Evolutionary conservation across 192 early-diverging fungal species (phyloP).

Genomic region (Mortierella alpina): DNA sequence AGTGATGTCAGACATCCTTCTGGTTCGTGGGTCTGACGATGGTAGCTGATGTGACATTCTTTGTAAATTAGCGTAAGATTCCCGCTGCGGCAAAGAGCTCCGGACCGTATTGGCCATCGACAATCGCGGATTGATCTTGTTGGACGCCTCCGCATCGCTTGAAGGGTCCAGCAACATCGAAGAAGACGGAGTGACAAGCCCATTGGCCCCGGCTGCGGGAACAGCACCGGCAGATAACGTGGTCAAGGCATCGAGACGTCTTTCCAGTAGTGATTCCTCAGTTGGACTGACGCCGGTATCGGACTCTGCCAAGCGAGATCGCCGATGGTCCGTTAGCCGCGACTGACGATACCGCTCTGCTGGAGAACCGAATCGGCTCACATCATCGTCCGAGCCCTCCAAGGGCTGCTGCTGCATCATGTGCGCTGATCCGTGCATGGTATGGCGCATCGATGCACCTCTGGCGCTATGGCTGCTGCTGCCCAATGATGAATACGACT

Average conservation of each 20-base stretch:
- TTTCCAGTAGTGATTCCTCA: slow-evolving; percentile 7
- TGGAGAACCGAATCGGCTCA: slow-evolving; percentile 24
- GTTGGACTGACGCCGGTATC: background rate
- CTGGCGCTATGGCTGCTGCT: slow-evolving; percentile 11
- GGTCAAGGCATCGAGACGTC: background rate
- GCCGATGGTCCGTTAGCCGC: slow-evolving; percentile 14
- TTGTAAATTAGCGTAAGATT: slow-evolving; percentile 42
- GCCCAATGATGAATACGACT: slow-evolving; percentile 34
- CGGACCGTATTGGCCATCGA: background rate
- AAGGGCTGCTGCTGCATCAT: background rate
- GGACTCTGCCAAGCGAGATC: slow-evolving; percentile 1
- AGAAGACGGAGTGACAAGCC: background rate
- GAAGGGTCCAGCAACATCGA: background rate
- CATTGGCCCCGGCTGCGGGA: background rate
- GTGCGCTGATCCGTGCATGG: slow-evolving; percentile 1
- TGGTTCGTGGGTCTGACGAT: slow-evolving; percentile 25
- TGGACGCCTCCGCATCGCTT: background rate
- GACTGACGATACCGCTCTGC: slow-evolving; percentile 41
- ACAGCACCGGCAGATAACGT: background rate
- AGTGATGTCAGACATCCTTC: slow-evolving; percentile 50
- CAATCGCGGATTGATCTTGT: slow-evolving; percentile 10
- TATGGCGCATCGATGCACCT: slow-evolving; percentile 19
- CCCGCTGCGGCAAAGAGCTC: slow-evolving; percentile 11
- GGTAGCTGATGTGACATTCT: slow-evolving; percentile 41
- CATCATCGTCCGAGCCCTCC: slow-evolving; percentile 23